phyloP scores from a whole-genome alignment of 2,329 filamentous ascomycete genomes.

The Exophiala sp. region DNA sequence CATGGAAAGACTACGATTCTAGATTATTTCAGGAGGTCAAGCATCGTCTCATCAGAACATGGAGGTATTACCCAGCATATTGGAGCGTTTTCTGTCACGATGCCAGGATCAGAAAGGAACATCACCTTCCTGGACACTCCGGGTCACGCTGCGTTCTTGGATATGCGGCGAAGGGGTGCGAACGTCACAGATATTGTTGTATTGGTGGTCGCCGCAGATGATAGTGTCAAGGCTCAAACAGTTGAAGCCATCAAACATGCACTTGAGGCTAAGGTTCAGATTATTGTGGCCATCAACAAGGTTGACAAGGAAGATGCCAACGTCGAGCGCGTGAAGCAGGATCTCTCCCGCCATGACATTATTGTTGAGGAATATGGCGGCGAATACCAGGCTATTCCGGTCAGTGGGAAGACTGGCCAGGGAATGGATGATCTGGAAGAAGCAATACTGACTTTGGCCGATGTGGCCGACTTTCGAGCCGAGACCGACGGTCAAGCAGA shows the following conservation, averaged over 20 bases:
- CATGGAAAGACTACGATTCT: constrained; percentile 96
- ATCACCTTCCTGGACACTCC: constrained; percentile 98
- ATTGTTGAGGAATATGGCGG: constrained; percentile 94
- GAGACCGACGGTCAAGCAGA: constrained; percentile 71
- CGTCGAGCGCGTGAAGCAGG: constrained; percentile 77
- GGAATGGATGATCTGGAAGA: constrained; percentile 92
- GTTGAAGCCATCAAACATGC: constrained; percentile 95
- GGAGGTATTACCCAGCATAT: constrained; percentile 98
- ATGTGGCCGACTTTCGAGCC: constrained; percentile 84
- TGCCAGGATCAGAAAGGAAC: constrained; percentile 70
- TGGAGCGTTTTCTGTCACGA: constrained; percentile 85
- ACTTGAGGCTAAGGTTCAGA: constrained; percentile 75
- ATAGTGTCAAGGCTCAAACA: constrained; percentile 95
- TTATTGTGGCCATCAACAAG: constrained; percentile 98
- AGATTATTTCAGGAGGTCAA: constrained; percentile 88
- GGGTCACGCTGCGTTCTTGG: constrained; percentile 89
- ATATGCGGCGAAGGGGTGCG: constrained; percentile 91
- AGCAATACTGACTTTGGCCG: constrained; percentile 75
- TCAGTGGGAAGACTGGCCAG: constrained; percentile 87
- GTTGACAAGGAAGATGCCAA: constrained; percentile 81
- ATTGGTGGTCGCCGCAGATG: constrained; percentile 90
- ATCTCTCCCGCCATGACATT: constrained; percentile 74
- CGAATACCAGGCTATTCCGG: constrained; percentile 83
- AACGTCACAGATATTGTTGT: constrained; percentile 96
- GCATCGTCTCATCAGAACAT: constrained; percentile 82